Base-by-base conservation (phyloP, 192 early-diverging fungal species). In the Coemansia sp. region DNA sequence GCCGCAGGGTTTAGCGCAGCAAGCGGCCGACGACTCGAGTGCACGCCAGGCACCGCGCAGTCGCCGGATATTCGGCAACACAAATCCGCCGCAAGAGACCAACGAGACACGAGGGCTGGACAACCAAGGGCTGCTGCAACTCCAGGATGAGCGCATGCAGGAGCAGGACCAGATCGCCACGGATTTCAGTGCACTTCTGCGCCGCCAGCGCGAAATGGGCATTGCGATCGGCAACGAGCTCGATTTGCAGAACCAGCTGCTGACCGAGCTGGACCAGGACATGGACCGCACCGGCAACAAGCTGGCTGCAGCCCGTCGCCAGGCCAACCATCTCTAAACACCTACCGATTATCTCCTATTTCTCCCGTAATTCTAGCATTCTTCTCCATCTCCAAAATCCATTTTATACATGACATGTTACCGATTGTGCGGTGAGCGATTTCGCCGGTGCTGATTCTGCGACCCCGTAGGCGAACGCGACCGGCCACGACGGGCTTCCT, bases 151-250 rank as follows among this genome's bases (percentile, higher is more conserved):
- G 25, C 73, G 86, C 45, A 94, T 98, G 90, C 65, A 77, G 19
- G 84, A 89, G 58, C 96, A 98, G 64, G 96, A 98, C 62, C 67
- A 75, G 24, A 84, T 86, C 58, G 86, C 94, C 4, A 84, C 88
- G 7, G 83, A 88, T n/a, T 86, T 98, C 35, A 86, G 86, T 24
- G 62, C 83, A 15, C 88, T 95, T 23, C 64, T 98, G 58, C 77
- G 81, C 45, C 83, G 94, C 47, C 96, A 98, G 70, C 86, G 87
- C 63, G 86, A 95, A 63, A 85, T 98, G 75, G 94, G 95, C 14
- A 51, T 87, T 56, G 85, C 89, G 14, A 97, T 98, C 58, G 88
- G 89, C 19, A 71, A 94, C 17, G 96, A 98, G 74, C 81, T 98
- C 32, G 95, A 97, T 54, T 73, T 87, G 65, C 96, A 98, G 66